Base-by-base conservation (phyloP, 495 filamentous ascomycete species). In the Friedmanniomyces simplex region DNA sequence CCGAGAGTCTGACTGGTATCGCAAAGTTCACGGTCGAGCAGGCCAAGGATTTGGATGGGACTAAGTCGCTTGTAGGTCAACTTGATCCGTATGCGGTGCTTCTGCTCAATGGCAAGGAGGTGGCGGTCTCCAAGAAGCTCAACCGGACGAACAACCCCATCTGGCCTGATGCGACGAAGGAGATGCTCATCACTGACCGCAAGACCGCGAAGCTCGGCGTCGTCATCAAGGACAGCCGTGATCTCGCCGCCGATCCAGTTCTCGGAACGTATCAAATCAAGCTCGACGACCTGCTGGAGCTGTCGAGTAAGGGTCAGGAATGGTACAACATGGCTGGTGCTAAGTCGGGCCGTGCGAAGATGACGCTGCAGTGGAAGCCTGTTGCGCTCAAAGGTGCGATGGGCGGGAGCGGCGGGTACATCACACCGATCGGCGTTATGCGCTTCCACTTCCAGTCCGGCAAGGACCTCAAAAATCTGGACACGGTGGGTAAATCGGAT, bases 71-170 rank as follows among this genome's bases (percentile, higher is more conserved):
- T 59, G 79, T 96, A 58, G 93, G 91, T 21, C 78, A 83, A 57
- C 82, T 98, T 26, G 95, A 87, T 68, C 93, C 93, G 4, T 99
- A 97, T 67, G 90, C 86, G 24, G 77, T 83, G 28, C 76, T 97
- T 25, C 76, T 94, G 4, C 78, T 99, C 57, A 97, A 99, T 67
- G 84, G 86, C 25, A 95, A 90, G 71, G 84, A 91, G 62, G 79
- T 97, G 14, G 86, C 91, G 61, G 77, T 77, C 45, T 90, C 89
- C 28, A 86, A 86, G 69, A 95, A 87, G 65, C 77, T 96, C 58
- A 97, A 96, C 78, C 85, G 91, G 28, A 96, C 88, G 53, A 99
- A 97, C 74, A 91, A 93, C 66, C 93, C 93, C 7, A 85, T 96
- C 59, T 99, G 87, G 81, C 85, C 89, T 37, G 81, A 95, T 66